A percentile compares a stretch with the other conserved stretches of the same genome.
phyloP scores from a whole-genome alignment of 352 stramenopile genomes.

The Globisporangium emineosum region DNA sequence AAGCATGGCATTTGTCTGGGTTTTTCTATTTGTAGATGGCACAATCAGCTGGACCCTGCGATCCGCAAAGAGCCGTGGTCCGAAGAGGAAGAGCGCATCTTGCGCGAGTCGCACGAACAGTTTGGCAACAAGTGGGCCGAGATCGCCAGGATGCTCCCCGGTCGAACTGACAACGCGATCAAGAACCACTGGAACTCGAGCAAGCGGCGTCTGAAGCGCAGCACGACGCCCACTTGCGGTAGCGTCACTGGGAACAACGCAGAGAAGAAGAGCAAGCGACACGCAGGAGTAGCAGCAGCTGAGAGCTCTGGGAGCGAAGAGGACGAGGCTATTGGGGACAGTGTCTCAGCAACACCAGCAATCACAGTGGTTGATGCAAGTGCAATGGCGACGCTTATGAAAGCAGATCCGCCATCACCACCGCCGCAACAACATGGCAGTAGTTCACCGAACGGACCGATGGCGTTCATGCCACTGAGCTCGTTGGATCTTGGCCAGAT shows the following conservation, averaged over 20 bases:
- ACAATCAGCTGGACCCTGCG: constrained; percentile 93
- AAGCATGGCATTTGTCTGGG: constrained; percentile 5
- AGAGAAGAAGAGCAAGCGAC: constrained; percentile 19
- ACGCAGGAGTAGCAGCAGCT: background rate
- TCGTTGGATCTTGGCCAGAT: constrained; percentile 23
- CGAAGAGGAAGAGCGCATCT: constrained; percentile 78
- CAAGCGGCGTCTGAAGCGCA: constrained; percentile 72
- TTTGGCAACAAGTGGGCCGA: constrained; percentile 91
- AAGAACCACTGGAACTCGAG: constrained; percentile 93
- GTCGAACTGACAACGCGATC: constrained; percentile 89
- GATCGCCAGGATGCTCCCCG: constrained; percentile 87
- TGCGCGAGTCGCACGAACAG: constrained; percentile 71
- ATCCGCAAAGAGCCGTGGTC: constrained; percentile 94
- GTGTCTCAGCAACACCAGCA: background rate
- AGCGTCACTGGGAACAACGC: background rate
- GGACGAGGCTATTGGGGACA: constrained; percentile 4
- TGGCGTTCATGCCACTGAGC: constrained; percentile 19
- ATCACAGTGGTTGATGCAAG: background rate
- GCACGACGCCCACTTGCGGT: constrained; percentile 12
- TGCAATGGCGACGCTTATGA: background rate
- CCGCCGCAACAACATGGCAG: constrained; percentile 3
- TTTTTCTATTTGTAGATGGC: constrained; percentile 63
- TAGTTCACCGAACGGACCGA: constrained; percentile 13
- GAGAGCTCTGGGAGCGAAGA: constrained; percentile 6
- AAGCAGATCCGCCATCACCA: background rate